A percentile compares a stretch with the other conserved stretches of the same genome.
These are phyloP conservation scores for Acidiella bohemica DNA, from an alignment of 495 filamentous ascomycete species.

Conservation along the genomic window DNA sequence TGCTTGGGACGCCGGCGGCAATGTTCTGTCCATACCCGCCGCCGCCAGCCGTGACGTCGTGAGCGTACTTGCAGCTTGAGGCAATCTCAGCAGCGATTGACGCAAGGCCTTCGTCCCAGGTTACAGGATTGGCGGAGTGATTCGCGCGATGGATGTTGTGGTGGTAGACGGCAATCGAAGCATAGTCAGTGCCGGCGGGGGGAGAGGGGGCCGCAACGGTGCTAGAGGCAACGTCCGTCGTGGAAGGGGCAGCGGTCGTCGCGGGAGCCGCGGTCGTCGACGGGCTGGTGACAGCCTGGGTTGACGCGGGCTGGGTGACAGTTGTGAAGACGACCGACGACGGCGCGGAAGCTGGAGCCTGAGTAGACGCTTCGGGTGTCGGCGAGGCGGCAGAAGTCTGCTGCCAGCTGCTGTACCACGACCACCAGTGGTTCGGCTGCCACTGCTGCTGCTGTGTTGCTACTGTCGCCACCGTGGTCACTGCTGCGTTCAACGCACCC, in stretches of 20 bases:
- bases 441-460: background rate
- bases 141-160: constrained; percentile 82
- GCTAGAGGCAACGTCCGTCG: constrained; percentile 4
- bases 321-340: no score
- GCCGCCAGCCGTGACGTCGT: constrained; percentile 60
- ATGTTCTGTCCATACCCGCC: constrained; percentile 81
- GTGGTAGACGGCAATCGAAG: constrained; percentile 42
- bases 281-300: no score
- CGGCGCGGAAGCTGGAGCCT: no score
- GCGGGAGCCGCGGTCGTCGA: no score
- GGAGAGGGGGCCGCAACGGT: constrained; percentile 1
- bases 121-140: constrained; percentile 54
- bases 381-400: no score
- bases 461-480: no score
- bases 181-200: constrained; percentile 27
- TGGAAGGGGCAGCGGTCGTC: constrained; percentile 1
- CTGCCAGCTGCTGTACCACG: no score
- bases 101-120: constrained; percentile 50
- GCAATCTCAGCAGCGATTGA: constrained; percentile 41
- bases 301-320: no score
- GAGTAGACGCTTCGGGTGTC: no score
- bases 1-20: constrained; percentile 34
- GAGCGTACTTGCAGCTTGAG: constrained; percentile 52
- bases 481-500: constrained; percentile 20
- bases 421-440: constrained; percentile 1